A percentile compares a stretch with the other conserved stretches of the same genome.
Conservation (phyloP, 169 alveolate species). For the Eimeria sp. region DNA sequence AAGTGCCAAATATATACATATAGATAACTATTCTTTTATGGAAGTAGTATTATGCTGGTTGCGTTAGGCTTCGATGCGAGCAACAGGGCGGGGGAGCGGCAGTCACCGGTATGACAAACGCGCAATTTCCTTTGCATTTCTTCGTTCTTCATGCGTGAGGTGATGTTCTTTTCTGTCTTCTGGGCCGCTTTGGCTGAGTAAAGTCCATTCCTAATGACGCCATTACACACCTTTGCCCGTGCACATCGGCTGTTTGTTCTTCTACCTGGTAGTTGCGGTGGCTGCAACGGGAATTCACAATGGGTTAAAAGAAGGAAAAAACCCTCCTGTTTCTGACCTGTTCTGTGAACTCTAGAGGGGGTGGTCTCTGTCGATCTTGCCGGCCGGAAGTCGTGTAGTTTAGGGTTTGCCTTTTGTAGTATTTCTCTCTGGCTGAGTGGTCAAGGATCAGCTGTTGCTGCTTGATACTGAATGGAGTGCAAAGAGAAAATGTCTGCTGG, state of each 20-base stretch:
- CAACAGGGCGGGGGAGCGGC: background rate
- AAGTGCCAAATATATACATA: no score
- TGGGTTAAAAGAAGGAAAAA: background rate
- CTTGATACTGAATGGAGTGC: slow-evolving; percentile 31
- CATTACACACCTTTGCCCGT: background rate
- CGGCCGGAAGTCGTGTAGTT: slow-evolving; percentile 19
- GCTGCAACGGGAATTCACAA: background rate
- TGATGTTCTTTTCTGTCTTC: background rate
- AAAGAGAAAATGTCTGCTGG: slow-evolving; percentile 27
- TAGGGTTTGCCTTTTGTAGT: slow-evolving; percentile 51
- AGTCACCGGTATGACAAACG: slow-evolving; percentile 54
- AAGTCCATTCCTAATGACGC: slow-evolving; percentile 19
- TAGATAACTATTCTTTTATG: no score
- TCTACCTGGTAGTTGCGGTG: background rate
- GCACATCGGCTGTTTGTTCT: background rate
- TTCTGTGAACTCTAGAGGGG: slow-evolving; percentile 35
- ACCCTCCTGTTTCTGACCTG: background rate
- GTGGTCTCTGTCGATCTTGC: slow-evolving; percentile 63
- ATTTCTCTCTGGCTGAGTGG: slow-evolving; percentile 23
- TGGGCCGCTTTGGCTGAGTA: background rate
- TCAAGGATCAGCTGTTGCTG: slow-evolving; percentile 53
- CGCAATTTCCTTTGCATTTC: slow-evolving; percentile 46
- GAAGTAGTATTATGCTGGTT: no score
- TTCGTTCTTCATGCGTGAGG: slow-evolving; percentile 63
- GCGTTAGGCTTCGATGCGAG: background rate